Evolutionary conservation across 2,329 filamentous ascomycete species (phyloP), one percentile per base, ranked within the genome.

Genomic region (Periconia macrospinosa): DNA sequence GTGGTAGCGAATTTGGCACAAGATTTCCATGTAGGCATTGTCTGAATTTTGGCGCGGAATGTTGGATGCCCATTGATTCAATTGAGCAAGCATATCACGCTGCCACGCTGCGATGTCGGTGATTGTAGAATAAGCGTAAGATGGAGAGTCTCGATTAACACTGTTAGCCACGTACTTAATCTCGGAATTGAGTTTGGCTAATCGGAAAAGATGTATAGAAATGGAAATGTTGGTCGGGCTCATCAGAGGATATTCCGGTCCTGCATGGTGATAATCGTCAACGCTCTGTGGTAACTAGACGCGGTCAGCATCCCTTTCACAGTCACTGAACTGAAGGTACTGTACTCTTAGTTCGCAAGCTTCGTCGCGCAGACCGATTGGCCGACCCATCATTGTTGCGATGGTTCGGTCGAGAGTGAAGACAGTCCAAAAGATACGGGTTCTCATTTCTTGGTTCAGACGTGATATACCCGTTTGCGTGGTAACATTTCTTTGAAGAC

Each of bases 331-430:
- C 23, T 27, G 8, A 27, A 27, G 23, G 8, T 8, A 3, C 8
- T 8, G 8, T 27, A 27, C 23, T 27, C 55, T 14, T 11, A 60
- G 41, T 8, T 60, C 56, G 41, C 56, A 58, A 0, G 79, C 81
- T 56, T 84, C 82, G 44, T 84, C 82, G 44, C 81, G 71, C 1
- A 84, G 60, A 0, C 81, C 81, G 47, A 84, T 81, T 0, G 82
- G 82, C 1, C 82, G 73, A 0, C 82, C 82, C 79, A 84, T 81
- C 68, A 82, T 83, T 0, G 81, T 84, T 2, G 78, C 78, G 33
- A 84, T 71, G 0, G 75, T 77, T 14, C 82, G 73, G 52, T 84
- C 81, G 3, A 84, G 70, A 0, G 73, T 78, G 23, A 81, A 81
- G 3, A 81, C 78, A 0, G 80, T 78, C 82, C 81, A 84, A 46